Evolutionary conservation across 495 filamentous ascomycete species (phyloP).

Genomic region (Aspergillus ostianus): DNA sequence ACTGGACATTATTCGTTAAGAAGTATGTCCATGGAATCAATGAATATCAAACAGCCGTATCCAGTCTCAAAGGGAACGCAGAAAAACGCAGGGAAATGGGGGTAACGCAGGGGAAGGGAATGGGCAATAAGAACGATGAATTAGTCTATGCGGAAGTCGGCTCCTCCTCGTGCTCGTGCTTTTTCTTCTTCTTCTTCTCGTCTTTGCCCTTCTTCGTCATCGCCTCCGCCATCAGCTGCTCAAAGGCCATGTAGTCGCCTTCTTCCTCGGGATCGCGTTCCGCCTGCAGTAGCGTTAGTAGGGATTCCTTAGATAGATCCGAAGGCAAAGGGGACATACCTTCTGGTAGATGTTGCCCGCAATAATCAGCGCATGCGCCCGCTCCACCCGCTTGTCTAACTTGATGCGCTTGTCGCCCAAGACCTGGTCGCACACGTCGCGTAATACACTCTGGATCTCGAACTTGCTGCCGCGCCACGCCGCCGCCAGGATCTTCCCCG

Average conservation of each 20-base stretch:
- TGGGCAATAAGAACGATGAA: not conserved
- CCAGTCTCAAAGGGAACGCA: too few relatives aligned
- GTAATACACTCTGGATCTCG: slow-evolving; percentile 93
- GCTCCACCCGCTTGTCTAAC: slow-evolving; percentile 80
- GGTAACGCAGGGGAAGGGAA: too few relatives aligned
- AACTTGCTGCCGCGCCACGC: slow-evolving; percentile 97
- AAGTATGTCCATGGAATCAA: too few relatives aligned
- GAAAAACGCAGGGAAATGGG: too few relatives aligned
- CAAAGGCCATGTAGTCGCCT: slow-evolving; percentile 98
- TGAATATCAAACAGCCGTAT: too few relatives aligned
- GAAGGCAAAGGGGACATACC: slow-evolving; percentile 48
- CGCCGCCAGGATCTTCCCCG: slow-evolving; percentile 97
- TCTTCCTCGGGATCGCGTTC: slow-evolving; percentile 92
- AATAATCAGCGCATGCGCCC: slow-evolving; percentile 84
- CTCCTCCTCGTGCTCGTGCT: slow-evolving; percentile 20
- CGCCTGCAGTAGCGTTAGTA: slow-evolving; percentile 55
- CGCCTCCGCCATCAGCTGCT: slow-evolving; percentile 95
- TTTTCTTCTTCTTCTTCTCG: slow-evolving; percentile 73
- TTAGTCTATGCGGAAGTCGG: not conserved
- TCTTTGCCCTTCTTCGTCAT: slow-evolving; percentile 85
- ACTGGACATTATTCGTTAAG: too few relatives aligned
- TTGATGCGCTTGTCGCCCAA: slow-evolving; percentile 77
- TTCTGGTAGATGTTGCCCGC: slow-evolving; percentile 84
- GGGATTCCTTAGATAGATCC: not conserved
- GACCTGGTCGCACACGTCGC: slow-evolving; percentile 78